These are phyloP conservation scores for Cryptosporidium tyzzeri DNA, from an alignment of 169 alveolate species.

Conservation along the genomic window DNA sequence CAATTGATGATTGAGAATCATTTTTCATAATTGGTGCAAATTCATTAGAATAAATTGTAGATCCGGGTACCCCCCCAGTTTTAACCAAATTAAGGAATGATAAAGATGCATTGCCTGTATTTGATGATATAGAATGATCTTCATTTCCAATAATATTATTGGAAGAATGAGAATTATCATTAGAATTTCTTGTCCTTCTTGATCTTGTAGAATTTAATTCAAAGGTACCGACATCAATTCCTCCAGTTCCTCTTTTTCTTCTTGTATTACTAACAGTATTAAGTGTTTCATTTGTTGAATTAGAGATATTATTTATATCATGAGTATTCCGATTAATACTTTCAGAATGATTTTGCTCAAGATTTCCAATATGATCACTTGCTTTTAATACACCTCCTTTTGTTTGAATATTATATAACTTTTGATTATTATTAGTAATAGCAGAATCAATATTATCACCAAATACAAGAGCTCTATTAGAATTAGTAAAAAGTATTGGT, in stretches of 20 bases:
- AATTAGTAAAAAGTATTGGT: constrained; percentile 12
- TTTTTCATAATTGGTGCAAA: too few relatives aligned
- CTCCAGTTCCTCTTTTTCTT: neutral
- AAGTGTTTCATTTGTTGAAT: too few relatives aligned
- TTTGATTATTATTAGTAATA: neutral
- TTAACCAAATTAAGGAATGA: neutral
- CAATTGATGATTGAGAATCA: neutral
- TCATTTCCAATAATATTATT: neutral
- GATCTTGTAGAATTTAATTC: neutral
- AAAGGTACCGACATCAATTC: neutral
- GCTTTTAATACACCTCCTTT: too few relatives aligned
- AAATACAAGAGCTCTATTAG: constrained; percentile 29
- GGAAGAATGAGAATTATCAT: neutral
- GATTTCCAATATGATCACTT: neutral
- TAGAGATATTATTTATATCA: neutral
- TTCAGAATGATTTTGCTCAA: neutral
- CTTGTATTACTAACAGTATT: constrained; percentile 1
- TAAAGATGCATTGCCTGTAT: neutral
- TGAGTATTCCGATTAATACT: neutral
- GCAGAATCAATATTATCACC: neutral
- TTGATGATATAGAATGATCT: neutral
- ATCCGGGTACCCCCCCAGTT: neutral
- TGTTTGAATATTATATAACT: neutral
- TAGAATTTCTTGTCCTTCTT: neutral
- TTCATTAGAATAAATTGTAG: neutral